phyloP scores from a whole-genome alignment of 2,329 filamentous ascomycete species.

The Aureobasidium lini region DNA sequence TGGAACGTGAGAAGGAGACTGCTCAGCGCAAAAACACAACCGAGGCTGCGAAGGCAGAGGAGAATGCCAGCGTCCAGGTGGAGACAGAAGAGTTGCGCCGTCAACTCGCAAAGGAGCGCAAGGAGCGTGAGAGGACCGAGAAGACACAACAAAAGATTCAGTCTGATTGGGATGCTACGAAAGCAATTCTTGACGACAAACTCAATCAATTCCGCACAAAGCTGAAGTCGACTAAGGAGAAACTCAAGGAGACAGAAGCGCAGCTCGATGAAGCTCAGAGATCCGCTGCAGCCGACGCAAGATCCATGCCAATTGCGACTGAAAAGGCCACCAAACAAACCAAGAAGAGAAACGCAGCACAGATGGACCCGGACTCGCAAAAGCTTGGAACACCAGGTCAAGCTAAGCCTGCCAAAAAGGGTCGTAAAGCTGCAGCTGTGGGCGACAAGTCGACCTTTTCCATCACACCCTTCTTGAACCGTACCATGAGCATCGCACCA shows the following conservation, averaged over 20 bases:
- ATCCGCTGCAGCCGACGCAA: conserved; percentile 23
- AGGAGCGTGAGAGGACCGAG: conserved; percentile 46
- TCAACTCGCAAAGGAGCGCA: conserved; percentile 45
- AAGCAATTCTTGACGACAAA: conserved; percentile 61
- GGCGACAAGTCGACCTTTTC: conserved; percentile 91
- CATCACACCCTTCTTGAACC: conserved; percentile 87
- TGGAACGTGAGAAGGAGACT: conserved; percentile 27
- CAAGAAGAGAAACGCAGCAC: conserved; percentile 35
- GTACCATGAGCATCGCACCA: conserved; percentile 53
- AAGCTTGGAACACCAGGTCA: conserved; percentile 44
- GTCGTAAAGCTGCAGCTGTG: conserved; percentile 49
- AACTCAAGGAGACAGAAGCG: conserved; percentile 59
- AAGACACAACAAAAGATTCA: conserved; percentile 49
- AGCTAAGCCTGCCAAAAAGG: conserved; percentile 39
- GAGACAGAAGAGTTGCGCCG: conserved; percentile 42
- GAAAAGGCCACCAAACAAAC: conserved; percentile 28
- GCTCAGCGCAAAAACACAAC: conserved; percentile 25
- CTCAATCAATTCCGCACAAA: conserved; percentile 63
- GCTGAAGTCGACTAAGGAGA: conserved; percentile 60
- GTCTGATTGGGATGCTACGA: conserved; percentile 54
- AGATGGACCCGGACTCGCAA: conserved; percentile 40
- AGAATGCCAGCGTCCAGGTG: conserved; percentile 32
- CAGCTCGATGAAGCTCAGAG: conserved; percentile 39
- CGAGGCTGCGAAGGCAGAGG: conserved; percentile 34
- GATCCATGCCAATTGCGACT: conserved; percentile 26